phyloP scores from a whole-genome alignment of 306 rosid genomes.

The Malus asiatica region DNA sequence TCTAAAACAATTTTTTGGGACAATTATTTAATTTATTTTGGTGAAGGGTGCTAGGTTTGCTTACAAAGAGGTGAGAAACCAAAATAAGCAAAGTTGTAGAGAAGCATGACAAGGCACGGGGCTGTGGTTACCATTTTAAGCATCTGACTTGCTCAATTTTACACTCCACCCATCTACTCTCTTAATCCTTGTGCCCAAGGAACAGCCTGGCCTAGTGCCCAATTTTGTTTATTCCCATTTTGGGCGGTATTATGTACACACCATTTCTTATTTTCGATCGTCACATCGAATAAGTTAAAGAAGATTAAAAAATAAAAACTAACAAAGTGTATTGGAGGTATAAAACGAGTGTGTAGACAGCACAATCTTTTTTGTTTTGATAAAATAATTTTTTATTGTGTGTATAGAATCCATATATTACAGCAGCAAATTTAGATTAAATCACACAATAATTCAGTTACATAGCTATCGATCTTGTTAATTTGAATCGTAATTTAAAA shows the following conservation, averaged over 20 bases:
- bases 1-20: not conserved
- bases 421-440: too few species aligned
- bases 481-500: too few species aligned
- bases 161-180: not conserved
- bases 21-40: not conserved
- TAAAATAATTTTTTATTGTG: too few species aligned
- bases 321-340: too few species aligned
- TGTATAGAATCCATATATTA: too few species aligned
- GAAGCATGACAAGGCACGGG: not conserved
- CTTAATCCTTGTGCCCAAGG: not conserved
- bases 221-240: not conserved
- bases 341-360: fast-evolving
- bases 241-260: fast-evolving
- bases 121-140: not conserved
- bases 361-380: too few species aligned
- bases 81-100: constrained; percentile 3
- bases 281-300: fast-evolving
- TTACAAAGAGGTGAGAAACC: not conserved
- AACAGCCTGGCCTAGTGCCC: not conserved
- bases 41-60: not conserved
- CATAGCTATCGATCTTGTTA: too few species aligned
- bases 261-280: fast-evolving
- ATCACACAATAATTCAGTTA: not conserved
- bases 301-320: too few species aligned
- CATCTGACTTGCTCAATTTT: not conserved